Conservation (phyloP, 106 monocot species). For the Alisma plantagoaquatica region DNA sequence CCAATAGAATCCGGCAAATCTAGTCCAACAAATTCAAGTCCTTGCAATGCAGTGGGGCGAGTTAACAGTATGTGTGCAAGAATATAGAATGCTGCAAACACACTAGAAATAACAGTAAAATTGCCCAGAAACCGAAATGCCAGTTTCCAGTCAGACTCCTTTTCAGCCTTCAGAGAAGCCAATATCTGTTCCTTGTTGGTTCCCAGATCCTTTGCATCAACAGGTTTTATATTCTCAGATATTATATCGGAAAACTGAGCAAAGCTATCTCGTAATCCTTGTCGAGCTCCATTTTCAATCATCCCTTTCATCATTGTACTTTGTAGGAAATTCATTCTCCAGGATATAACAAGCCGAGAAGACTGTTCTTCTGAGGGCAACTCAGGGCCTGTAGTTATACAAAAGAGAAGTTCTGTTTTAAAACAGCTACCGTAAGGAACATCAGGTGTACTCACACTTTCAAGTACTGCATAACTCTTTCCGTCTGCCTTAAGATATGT, state of each 20-base stretch:
- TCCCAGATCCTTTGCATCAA: conserved; percentile 29
- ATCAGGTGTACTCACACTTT: conserved; percentile 76
- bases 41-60: conserved; percentile 31
- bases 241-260: conserved; percentile 35
- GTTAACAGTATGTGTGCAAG: conserved; percentile 42
- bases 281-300: conserved; percentile 85
- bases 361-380: conserved; percentile 41
- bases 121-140: conserved; percentile 45
- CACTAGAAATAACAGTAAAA: conserved; percentile 44
- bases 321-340: conserved; percentile 75
- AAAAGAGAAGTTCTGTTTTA: conserved; percentile 60
- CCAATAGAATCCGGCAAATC: conserved; percentile 85
- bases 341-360: conserved; percentile 46
- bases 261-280: conserved; percentile 59
- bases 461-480: conserved; percentile 52
- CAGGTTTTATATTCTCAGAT: conserved; percentile 40
- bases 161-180: conserved; percentile 36
- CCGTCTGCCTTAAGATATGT: conserved; percentile 74
- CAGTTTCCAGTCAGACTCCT: conserved; percentile 53
- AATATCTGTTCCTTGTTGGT: conserved; percentile 60
- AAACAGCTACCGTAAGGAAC: conserved; percentile 74
- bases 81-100: conserved; percentile 37
- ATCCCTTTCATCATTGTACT: conserved; percentile 92
- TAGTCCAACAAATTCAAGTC: conserved; percentile 71
- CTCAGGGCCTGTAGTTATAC: conserved; percentile 55